Conservation (phyloP, 2,329 filamentous ascomycete species). For the Phoma sp. region DNA sequence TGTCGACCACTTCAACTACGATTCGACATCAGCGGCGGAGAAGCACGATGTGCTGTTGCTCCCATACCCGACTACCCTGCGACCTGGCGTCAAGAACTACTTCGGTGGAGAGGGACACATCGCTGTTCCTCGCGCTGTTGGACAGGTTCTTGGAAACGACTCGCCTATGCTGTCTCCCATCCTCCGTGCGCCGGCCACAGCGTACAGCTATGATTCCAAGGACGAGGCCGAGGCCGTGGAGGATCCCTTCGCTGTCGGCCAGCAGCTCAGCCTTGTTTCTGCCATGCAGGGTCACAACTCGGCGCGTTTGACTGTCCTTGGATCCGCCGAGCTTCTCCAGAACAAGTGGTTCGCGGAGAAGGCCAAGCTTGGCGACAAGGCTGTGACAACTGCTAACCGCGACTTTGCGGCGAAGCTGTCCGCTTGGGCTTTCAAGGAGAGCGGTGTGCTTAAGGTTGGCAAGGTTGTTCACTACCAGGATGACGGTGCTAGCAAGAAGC, state of each 20-base stretch:
- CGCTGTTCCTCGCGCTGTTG: constrained; percentile 81
- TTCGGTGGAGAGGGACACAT: constrained; percentile 74
- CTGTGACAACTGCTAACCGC: constrained; percentile 74
- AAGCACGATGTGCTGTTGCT: constrained; percentile 88
- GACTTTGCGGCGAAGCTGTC: constrained; percentile 84
- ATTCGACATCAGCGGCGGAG: constrained; percentile 75
- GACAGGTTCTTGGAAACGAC: constrained; percentile 78
- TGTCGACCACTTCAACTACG: constrained; percentile 96
- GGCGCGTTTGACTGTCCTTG: constrained; percentile 84
- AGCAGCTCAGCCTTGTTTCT: constrained; percentile 84
- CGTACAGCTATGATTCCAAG: constrained; percentile 94
- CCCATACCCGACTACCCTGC: constrained; percentile 68
- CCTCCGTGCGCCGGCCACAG: constrained; percentile 79
- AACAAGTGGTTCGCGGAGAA: constrained; percentile 87
- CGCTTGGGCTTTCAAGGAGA: constrained; percentile 97
- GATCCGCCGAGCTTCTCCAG: constrained; percentile 84
- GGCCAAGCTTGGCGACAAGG: constrained; percentile 64
- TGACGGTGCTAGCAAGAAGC: constrained; percentile 58
- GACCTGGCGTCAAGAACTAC: constrained; percentile 75
- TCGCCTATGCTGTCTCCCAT: constrained; percentile 81
- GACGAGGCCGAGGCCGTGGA: constrained; percentile 74
- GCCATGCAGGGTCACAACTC: constrained; percentile 91
- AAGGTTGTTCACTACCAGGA: constrained; percentile 76
- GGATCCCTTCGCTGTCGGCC: constrained; percentile 83
- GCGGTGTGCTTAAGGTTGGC: constrained; percentile 85